Evolutionary conservation across 345 rosid genomes (phyloP).

Genomic region (Erodium maritimum): DNA sequence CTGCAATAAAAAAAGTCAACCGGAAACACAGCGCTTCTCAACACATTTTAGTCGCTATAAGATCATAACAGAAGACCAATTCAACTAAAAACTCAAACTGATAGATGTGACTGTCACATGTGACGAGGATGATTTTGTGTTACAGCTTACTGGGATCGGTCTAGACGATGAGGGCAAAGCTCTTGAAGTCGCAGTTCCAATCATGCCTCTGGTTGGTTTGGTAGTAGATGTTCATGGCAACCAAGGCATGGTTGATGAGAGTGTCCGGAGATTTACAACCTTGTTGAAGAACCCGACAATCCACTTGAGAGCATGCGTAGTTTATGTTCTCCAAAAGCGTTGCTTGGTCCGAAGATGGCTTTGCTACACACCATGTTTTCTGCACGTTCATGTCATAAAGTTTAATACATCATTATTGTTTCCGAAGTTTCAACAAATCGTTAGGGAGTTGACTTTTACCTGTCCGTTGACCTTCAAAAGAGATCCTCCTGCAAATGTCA

Average conservation of each 20-base stretch:
- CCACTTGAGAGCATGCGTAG: slow-evolving; percentile 47
- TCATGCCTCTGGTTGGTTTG: slow-evolving; percentile 44
- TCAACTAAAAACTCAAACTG: too few relatives aligned
- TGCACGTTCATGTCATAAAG: slow-evolving; percentile 1
- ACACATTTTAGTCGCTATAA: neutral
- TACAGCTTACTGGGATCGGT: slow-evolving; percentile 53
- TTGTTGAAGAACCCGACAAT: slow-evolving; percentile 33
- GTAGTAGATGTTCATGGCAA: slow-evolving; percentile 68
- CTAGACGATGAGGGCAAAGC: slow-evolving; percentile 42
- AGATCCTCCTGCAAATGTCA: slow-evolving; percentile 14
- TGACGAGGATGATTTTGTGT: too few relatives aligned
- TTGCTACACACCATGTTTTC: slow-evolving; percentile 69
- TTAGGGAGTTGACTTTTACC: slow-evolving; percentile 15
- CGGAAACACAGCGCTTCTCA: neutral
- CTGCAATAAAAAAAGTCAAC: slow-evolving; percentile 20
- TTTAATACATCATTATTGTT: too few relatives aligned
- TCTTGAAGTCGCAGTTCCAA: slow-evolving; percentile 58
- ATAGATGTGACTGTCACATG: too few relatives aligned
- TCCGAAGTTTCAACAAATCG: too few relatives aligned
- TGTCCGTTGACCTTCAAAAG: slow-evolving; percentile 27
- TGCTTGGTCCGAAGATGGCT: slow-evolving; percentile 51
- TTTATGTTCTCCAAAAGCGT: slow-evolving; percentile 37
- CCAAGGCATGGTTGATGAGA: slow-evolving; percentile 46
- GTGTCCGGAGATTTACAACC: slow-evolving; percentile 42
- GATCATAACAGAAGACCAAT: too few relatives aligned